Conservation (phyloP, 257 asterid species). For the Prunella vulgaris region DNA sequence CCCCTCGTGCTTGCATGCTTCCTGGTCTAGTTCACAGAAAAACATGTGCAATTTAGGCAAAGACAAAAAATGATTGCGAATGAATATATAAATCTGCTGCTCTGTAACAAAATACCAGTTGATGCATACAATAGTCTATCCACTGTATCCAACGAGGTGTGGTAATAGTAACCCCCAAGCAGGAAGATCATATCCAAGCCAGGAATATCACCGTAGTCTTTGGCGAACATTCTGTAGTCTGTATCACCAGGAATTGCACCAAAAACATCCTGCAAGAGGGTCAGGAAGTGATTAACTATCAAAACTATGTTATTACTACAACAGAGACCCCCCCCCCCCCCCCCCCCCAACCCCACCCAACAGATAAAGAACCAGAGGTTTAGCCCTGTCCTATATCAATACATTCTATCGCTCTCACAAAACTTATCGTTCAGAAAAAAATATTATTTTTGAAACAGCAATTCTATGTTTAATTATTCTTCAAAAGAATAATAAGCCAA, state of each 20-base stretch:
- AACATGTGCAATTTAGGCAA: slow-evolving; percentile 28
- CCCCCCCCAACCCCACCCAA: not conserved
- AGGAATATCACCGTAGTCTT: slow-evolving; percentile 90
- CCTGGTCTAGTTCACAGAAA: slow-evolving; percentile 67
- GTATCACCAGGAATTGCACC: slow-evolving; percentile 95
- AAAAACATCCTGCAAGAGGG: slow-evolving; percentile 72
- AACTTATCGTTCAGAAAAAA: not conserved
- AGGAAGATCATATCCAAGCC: slow-evolving; percentile 96
- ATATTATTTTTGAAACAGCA: not conserved
- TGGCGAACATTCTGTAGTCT: slow-evolving; percentile 91
- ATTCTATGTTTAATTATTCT: not conserved
- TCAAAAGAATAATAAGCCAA: not conserved
- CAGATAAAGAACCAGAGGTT: not conserved
- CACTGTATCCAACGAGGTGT: slow-evolving; percentile 94
- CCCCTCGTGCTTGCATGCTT: slow-evolving; percentile 99
- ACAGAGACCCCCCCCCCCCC: not conserved
- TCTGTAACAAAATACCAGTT: slow-evolving; percentile 57
- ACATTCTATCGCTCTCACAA: not conserved
- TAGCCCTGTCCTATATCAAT: not conserved
- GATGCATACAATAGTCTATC: slow-evolving; percentile 94
- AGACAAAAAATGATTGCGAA: slow-evolving; percentile 10
- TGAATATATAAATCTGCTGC: slow-evolving; percentile 29
- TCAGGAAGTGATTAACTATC: slow-evolving; percentile 4
- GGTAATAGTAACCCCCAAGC: slow-evolving; percentile 94
- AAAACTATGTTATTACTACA: slow-evolving; percentile 11